A percentile compares a stretch with the other conserved stretches of the same genome.
Conservation (phyloP, 306 rosid genomes). For the Aeschynomene evenia region DNA sequence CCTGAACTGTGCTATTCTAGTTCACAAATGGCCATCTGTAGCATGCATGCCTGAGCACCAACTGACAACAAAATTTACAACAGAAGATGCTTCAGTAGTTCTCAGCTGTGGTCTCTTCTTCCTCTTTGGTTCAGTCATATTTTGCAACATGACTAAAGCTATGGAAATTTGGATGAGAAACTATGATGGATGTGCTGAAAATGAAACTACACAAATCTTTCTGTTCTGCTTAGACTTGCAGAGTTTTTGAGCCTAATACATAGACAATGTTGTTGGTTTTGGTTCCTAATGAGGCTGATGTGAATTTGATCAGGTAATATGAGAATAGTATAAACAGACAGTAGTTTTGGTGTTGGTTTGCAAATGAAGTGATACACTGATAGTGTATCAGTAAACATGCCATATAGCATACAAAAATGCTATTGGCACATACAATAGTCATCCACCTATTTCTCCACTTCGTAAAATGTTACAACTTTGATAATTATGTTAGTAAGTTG, state of each 20-base stretch:
- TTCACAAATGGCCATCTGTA: neutral
- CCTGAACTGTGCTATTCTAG: constrained; percentile 30
- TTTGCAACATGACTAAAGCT: constrained; percentile 16
- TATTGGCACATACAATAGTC: too few species aligned
- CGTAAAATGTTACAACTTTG: too few species aligned
- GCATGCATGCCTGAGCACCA: constrained; percentile 12
- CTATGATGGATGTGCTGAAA: constrained; percentile 23
- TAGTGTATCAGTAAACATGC: constrained; percentile 11
- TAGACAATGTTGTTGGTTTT: constrained; percentile 32
- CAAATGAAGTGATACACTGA: constrained; percentile 14
- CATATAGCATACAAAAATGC: too few species aligned
- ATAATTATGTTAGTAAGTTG: too few species aligned
- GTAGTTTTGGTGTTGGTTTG: constrained; percentile 8
- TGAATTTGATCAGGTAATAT: neutral
- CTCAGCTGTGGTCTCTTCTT: constrained; percentile 27
- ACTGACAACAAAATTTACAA: constrained; percentile 11
- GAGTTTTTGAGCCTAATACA: constrained; percentile 32
- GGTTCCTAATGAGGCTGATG: constrained; percentile 18
- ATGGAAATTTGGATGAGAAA: constrained; percentile 30
- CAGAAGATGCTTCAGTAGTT: constrained; percentile 25
- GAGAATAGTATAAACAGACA: constrained; percentile 14
- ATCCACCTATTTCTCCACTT: too few species aligned
- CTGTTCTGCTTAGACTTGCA: constrained; percentile 20
- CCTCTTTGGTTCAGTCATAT: constrained; percentile 10
- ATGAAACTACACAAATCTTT: neutral